A percentile compares a stretch with the other conserved stretches of the same genome.
These are phyloP conservation scores for Cladophialophora psammophila DNA, from an alignment of 2,329 filamentous ascomycete genomes.

Conservation along the genomic window DNA sequence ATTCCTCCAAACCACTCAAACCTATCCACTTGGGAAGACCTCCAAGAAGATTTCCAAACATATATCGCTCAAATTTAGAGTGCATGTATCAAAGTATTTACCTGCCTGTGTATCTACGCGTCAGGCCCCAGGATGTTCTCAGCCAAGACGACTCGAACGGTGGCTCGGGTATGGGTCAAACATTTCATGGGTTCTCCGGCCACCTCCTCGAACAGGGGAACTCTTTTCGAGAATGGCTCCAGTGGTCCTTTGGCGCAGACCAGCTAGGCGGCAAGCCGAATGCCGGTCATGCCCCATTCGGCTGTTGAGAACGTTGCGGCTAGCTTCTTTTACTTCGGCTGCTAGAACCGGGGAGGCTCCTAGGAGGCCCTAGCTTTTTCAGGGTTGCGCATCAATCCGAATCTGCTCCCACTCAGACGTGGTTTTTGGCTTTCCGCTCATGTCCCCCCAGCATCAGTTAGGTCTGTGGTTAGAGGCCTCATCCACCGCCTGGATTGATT, in stretches of 20 bases:
- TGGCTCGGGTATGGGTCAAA: conserved; percentile 19
- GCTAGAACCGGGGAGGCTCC: conserved; percentile 35
- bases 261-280: conserved; percentile 22
- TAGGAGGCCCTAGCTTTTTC: conserved; percentile 22
- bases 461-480: conserved; percentile 25
- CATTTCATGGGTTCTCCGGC: conserved; percentile 20
- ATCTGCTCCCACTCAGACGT: conserved; percentile 22
- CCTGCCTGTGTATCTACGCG: neutral
- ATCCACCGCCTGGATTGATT: conserved; percentile 20
- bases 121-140: conserved; percentile 13
- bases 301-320: conserved; percentile 35
- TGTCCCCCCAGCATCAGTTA: conserved; percentile 24
- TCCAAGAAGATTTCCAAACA: too few species aligned
- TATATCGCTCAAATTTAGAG: neutral
- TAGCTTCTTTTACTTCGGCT: conserved; percentile 39
- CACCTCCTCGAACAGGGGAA: conserved; percentile 24
- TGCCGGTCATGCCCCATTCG: conserved; percentile 35
- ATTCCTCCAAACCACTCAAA: too few species aligned
- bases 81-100: neutral
- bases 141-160: conserved; percentile 9
- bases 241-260: conserved; percentile 8
- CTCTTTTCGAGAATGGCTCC: conserved; percentile 31
- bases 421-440: conserved; percentile 24
- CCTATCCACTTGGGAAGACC: too few species aligned
- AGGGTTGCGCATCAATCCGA: conserved; percentile 35